phyloP scores from a whole-genome alignment of 805 yeast genomes.

The Ogataea pini region DNA sequence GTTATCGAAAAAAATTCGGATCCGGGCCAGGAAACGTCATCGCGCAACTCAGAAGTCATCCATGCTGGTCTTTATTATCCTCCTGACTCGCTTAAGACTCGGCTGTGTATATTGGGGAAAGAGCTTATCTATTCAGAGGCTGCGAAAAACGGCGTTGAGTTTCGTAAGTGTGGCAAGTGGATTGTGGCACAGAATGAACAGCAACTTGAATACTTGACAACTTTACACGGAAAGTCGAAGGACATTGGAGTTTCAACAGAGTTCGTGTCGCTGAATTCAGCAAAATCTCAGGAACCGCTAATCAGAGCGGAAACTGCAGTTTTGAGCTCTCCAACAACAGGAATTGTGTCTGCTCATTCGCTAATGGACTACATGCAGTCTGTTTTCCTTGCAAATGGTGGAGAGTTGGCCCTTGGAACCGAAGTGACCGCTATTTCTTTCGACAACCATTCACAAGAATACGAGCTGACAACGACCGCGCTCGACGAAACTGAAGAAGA shows the following conservation, averaged over 20 bases:
- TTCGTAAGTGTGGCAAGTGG: slow-evolving; percentile 77
- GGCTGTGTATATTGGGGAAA: slow-evolving; percentile 76
- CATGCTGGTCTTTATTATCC: slow-evolving; percentile 92
- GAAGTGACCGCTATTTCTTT: slow-evolving; percentile 45
- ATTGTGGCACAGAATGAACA: slow-evolving; percentile 75
- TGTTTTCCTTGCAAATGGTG: slow-evolving; percentile 55
- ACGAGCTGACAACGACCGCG: slow-evolving; percentile 34
- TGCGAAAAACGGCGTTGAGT: slow-evolving; percentile 51
- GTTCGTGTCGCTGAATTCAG: slow-evolving; percentile 48
- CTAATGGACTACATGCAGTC: slow-evolving; percentile 61
- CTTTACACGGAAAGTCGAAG: slow-evolving; percentile 50
- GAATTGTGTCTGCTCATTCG: slow-evolving; percentile 82
- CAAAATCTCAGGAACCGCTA: slow-evolving; percentile 60
- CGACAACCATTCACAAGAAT: slow-evolving; percentile 30
- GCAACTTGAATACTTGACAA: slow-evolving; percentile 60
- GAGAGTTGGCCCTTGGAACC: slow-evolving; percentile 66
- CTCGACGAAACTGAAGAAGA: slow-evolving; percentile 33
- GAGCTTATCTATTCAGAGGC: slow-evolving; percentile 57
- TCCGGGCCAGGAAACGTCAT: slow-evolving; percentile 78
- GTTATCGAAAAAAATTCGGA: slow-evolving; percentile 67
- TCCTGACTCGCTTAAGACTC: slow-evolving; percentile 60
- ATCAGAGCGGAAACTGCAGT: slow-evolving; percentile 62
- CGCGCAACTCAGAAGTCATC: slow-evolving; percentile 90
- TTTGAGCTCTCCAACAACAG: slow-evolving; percentile 77
- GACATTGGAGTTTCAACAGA: slow-evolving; percentile 59